Evolutionary conservation across 805 yeast species (phyloP), one percentile per base, ranked within the genome.

Genomic region (Starmera amethionina): DNA sequence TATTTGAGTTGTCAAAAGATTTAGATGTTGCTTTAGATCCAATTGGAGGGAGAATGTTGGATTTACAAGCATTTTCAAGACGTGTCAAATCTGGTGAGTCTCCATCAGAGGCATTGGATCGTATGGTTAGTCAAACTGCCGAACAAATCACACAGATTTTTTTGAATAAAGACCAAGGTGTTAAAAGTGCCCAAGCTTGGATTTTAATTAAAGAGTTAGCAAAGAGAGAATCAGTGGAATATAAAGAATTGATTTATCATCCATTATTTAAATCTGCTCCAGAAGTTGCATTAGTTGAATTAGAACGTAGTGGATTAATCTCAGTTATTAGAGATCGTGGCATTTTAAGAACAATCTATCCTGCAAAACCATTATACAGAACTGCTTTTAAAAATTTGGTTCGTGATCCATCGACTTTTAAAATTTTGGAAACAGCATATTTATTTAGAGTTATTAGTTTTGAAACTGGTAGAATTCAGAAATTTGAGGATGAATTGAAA

Each of bases 31-130:
- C 79, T 29, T 62, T 89, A 30, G 75, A 65, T 25, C 94, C 95
- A 11, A 62, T 93, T 25, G 98, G 98, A 16, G 98, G 98, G 33
- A 77, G 98, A 46, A 83, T 90, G 89, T 69, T 88, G 35, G 98
- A 93, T 58, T 67, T 93, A 39, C 96, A 93, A 60, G 81, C 90
- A 27, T 88, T 86, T 61, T 82, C 82, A 2, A 74, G 97, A 55
- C 81, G 97, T 39, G 74, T 93, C 14, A 79, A 79, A 50, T 77
- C 90, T 1, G 98, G 98, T 7, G 98, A 93, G 56, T 56, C 74
- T 8, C 94, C 96, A 3, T 51, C 63, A 9, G 82, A 73, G 39
- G 97, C 97, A 0, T 63, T 87, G 35, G 61, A 70, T 2, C 89
- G 86, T 47, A 84, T 93, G 82, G 73, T 87, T 5, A 70, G 69